Evolutionary conservation across 225 moss, liverwort and hornwort species (phyloP), one percentile per base, ranked within the genome.

Genomic region (Marchantia paleacea): DNA sequence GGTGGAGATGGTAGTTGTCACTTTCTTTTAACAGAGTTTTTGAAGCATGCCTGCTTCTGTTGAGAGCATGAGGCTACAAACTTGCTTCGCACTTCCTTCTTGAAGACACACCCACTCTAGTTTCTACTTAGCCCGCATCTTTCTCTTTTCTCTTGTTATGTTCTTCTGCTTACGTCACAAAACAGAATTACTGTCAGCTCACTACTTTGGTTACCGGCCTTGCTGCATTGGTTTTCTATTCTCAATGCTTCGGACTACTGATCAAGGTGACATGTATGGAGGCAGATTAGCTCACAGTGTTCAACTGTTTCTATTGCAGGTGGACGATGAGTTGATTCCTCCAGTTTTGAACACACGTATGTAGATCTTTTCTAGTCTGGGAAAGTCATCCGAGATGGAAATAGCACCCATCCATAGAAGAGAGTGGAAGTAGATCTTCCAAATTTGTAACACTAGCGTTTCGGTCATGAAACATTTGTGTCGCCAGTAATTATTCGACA

Each of bases 291-390:
- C 74, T 82, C 49, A 81, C 61, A 48, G 10, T 49, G 29, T 20
- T 2, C 22, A 12, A 55, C 25, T 81, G 48, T 47, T 51, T 68
- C 26, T 78, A 49, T 52, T 67, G 51, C 85, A 89, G 89, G 86
- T 89, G 62, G 89, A 89, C 76, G 89, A 86, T 61, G 89, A 89
- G 79, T 61, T 86, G 51, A 89, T 89, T 77, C 86, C 89, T 75
- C 89, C 84, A 16, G 84, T 89, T 48, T 73, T 89, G 50, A 85
- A 85, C 25, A 77, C 77, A 29, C 55, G 55, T 55, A 75, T 57
- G 55, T 75, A 75, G 58, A 55, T 57, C 54, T 51, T 72, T 61
- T 39, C 39, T 39, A 39, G 39, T 39, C 2, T 39, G 39, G 39
- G 39, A 39, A 39, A 39, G 39, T 39, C 5, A 39, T 39, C 2